phyloP scores from a whole-genome alignment of 371 early-diverging fungal species.

The Mucor lusitanicus region DNA sequence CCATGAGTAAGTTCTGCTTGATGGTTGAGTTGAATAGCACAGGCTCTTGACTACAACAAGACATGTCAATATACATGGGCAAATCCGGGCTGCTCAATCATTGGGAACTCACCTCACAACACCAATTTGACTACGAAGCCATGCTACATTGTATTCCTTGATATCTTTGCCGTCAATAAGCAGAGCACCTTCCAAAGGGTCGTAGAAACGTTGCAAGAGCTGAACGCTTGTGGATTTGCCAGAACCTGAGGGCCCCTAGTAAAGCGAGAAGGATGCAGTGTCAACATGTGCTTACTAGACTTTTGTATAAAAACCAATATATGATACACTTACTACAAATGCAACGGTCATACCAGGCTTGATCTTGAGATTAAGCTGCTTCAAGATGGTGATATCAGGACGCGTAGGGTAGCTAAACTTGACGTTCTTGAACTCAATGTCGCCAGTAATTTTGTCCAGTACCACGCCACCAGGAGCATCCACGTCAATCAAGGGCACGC shows the following conservation, averaged over 20 bases:
- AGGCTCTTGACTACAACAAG: slow-evolving; percentile 83
- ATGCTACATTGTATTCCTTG: slow-evolving; percentile 66
- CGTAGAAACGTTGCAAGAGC: slow-evolving; percentile 91
- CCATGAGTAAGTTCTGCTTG: slow-evolving; percentile 76
- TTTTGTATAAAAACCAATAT: too few relatives aligned
- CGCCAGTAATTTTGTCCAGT: slow-evolving; percentile 54
- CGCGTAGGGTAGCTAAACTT: slow-evolving; percentile 78
- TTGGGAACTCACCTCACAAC: slow-evolving; percentile 61
- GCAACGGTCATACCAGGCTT: slow-evolving; percentile 78
- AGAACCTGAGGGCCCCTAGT: slow-evolving; percentile 29
- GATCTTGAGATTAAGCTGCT: slow-evolving; percentile 60
- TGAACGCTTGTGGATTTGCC: slow-evolving; percentile 92
- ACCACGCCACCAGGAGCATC: slow-evolving; percentile 52
- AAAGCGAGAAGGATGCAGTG: too few relatives aligned
- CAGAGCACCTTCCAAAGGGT: slow-evolving; percentile 64
- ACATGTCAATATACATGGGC: too few relatives aligned
- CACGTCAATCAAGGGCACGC: slow-evolving; percentile 67
- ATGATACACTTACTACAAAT: too few relatives aligned
- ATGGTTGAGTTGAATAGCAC: slow-evolving; percentile 85
- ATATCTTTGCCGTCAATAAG: slow-evolving; percentile 75
- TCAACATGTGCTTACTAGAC: too few relatives aligned
- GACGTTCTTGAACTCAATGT: slow-evolving; percentile 74
- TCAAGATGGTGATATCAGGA: slow-evolving; percentile 67
- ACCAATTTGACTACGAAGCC: slow-evolving; percentile 79
- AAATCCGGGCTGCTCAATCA: too few relatives aligned